Percentiles rank a stretch among this genome's conserved stretches.
Evolutionary conservation across 257 asterid genomes (phyloP).

Genomic region (Scutellaria barbata): DNA sequence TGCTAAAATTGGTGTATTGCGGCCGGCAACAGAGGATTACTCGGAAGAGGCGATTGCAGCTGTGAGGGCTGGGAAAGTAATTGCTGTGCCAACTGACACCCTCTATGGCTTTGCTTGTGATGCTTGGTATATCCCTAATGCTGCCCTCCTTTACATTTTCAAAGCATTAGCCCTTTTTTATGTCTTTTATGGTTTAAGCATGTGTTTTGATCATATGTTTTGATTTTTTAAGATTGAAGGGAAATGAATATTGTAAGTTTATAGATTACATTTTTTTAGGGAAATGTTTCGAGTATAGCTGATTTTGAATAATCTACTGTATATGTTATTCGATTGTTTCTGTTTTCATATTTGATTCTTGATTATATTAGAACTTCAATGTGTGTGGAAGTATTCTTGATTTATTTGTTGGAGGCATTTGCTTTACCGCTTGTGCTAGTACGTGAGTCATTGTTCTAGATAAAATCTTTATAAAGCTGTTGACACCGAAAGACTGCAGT

Average conservation of each 20-base stretch:
- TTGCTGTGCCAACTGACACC: constrained; percentile 95
- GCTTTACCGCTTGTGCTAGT: too few species aligned
- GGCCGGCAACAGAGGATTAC: constrained; percentile 67
- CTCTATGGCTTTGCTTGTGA: constrained; percentile 96
- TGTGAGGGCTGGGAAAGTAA: constrained; percentile 71
- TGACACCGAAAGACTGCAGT: too few species aligned
- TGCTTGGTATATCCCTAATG: constrained; percentile 67
- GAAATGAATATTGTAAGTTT: not conserved
- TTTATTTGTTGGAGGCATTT: too few species aligned
- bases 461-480: too few species aligned
- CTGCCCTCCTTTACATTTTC: not conserved
- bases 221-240: constrained; percentile 9
- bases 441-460: too few species aligned
- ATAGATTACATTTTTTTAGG: constrained; percentile 5
- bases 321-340: too few species aligned
- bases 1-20: constrained; percentile 51
- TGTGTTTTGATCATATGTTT: too few species aligned
- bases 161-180: not conserved
- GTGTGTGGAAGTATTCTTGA: not conserved
- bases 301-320: too few species aligned
- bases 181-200: too few species aligned
- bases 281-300: too few species aligned
- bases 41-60: constrained; percentile 73
- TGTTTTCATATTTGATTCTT: not conserved
- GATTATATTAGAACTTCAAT: not conserved